A percentile compares a stretch with the other conserved stretches of the same genome.
These are phyloP conservation scores for Apophysomyces trapeziformis DNA, from an alignment of 371 early-diverging fungal species.

Conservation along the genomic window DNA sequence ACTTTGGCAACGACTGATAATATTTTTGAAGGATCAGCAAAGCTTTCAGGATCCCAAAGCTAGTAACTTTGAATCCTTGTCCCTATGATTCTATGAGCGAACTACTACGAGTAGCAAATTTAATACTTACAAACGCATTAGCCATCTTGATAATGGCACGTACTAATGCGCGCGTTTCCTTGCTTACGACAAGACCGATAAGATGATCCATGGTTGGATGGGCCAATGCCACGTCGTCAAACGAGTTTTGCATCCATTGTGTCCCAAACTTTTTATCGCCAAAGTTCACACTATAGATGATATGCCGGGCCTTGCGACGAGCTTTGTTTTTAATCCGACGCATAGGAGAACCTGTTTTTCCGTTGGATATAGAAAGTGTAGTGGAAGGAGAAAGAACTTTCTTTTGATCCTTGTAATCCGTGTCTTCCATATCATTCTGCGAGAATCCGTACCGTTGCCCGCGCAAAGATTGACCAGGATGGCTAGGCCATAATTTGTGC, in stretches of 20 bases:
- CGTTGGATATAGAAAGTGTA: neutral
- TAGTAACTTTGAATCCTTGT: slow-evolving; percentile 56
- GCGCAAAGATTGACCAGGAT: slow-evolving; percentile 14
- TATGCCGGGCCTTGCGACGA: slow-evolving; percentile 29
- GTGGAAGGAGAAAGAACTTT: neutral
- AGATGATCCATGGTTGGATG: slow-evolving; percentile 44
- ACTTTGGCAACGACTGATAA: slow-evolving; percentile 24
- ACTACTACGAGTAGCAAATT: neutral
- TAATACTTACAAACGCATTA: slow-evolving; percentile 37
- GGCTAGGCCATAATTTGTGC: neutral
- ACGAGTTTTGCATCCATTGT: slow-evolving; percentile 49
- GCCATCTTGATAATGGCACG: slow-evolving; percentile 46
- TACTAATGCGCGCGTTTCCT: slow-evolving; percentile 43
- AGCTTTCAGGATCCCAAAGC: slow-evolving; percentile 24
- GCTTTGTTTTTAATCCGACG: slow-evolving; percentile 25
- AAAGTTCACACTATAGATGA: slow-evolving; percentile 48
- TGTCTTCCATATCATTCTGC: slow-evolving; percentile 45
- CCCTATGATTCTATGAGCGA: slow-evolving; percentile 36
- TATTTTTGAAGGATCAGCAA: slow-evolving; percentile 24
- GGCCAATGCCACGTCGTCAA: slow-evolving; percentile 45
- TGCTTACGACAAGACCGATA: slow-evolving; percentile 42
- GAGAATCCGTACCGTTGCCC: slow-evolving; percentile 48
- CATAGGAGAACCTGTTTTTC: slow-evolving; percentile 5
- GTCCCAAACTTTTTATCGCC: slow-evolving; percentile 46
- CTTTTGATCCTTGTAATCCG: neutral